Percentiles rank a stretch among this genome's conserved stretches.
These are phyloP conservation scores for Apiospora marii DNA, from an alignment of 2,329 filamentous ascomycete genomes.

Conservation along the genomic window DNA sequence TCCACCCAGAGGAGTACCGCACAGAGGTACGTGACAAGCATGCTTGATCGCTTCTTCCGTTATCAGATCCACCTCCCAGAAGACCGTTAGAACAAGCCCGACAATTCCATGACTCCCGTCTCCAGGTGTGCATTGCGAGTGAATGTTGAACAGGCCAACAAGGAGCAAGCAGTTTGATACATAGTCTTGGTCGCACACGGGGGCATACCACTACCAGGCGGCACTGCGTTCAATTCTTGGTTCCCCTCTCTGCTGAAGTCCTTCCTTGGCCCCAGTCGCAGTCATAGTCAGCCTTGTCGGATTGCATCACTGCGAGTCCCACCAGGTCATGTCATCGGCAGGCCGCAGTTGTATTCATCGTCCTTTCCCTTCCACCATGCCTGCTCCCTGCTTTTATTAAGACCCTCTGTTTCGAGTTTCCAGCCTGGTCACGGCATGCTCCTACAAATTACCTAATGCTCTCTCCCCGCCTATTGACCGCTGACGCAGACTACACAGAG, in stretches of 20 bases:
- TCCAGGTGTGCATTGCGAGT: not conserved
- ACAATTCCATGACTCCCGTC: not conserved
- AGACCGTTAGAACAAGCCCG: not conserved
- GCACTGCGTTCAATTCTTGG: not conserved
- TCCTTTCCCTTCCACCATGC: not conserved
- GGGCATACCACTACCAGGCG: not conserved
- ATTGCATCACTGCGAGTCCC: slow-evolving; percentile 2
- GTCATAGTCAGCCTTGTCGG: slow-evolving; percentile 18
- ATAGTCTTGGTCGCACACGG: not conserved
- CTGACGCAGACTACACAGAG: not conserved
- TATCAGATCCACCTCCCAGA: not conserved
- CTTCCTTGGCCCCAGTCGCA: not conserved
- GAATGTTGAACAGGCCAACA: not conserved
- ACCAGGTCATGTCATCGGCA: slow-evolving; percentile 12
- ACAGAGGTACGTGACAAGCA: not conserved
- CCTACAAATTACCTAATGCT: not conserved
- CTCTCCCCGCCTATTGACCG: not conserved
- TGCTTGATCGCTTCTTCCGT: not conserved
- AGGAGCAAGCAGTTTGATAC: not conserved
- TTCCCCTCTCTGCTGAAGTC: slow-evolving; percentile 2
- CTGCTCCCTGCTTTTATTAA: not conserved
- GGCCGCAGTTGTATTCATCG: not conserved
- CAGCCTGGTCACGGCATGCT: not conserved
- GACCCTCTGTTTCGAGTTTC: not conserved
- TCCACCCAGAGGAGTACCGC: not conserved